Conservation (phyloP, 2,329 filamentous ascomycete species). For the Thelonectria olida region DNA sequence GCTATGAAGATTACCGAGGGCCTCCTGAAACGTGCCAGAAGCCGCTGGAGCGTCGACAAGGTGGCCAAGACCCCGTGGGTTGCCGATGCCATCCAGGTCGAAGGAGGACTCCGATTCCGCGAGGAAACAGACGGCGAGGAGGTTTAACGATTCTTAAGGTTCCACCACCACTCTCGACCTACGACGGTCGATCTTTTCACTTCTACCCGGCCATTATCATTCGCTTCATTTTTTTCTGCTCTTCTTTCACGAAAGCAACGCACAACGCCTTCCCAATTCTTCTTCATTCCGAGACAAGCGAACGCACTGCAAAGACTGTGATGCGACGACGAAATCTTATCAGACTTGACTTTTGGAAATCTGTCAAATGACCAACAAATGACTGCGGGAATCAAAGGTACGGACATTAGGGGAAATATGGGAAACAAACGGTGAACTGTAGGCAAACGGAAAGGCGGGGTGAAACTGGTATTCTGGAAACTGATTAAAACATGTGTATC, state of each 20-base stretch:
- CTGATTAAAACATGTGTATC: constrained; percentile 24
- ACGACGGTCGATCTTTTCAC: background rate
- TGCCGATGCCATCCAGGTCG: constrained; percentile 73
- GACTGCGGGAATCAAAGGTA: constrained; percentile 16
- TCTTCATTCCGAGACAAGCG: constrained; percentile 8
- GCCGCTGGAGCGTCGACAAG: constrained; percentile 78
- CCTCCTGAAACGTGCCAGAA: constrained; percentile 82
- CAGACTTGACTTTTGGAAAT: constrained; percentile 3
- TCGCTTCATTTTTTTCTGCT: constrained; percentile 13
- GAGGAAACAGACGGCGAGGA: constrained; percentile 68
- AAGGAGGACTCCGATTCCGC: constrained; percentile 67
- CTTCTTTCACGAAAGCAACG: constrained; percentile 2
- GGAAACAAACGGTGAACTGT: background rate
- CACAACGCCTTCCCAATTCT: constrained; percentile 1
- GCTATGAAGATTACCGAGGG: constrained; percentile 86
- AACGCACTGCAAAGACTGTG: constrained; percentile 4
- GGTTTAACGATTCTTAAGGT: constrained; percentile 44
- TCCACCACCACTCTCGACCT: background rate
- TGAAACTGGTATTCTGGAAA: constrained; percentile 16
- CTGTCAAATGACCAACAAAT: constrained; percentile 15
- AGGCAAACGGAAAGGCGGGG: constrained; percentile 14
- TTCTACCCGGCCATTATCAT: constrained; percentile 8
- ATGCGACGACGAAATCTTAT: constrained; percentile 17
- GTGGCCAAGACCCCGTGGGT: constrained; percentile 83
- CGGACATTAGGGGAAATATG: background rate